Percentiles rank a stretch among this genome's conserved stretches.
These are phyloP conservation scores for Paracoccidioides brasiliensis DNA, from an alignment of 2,329 filamentous ascomycete genomes.

Conservation along the genomic window DNA sequence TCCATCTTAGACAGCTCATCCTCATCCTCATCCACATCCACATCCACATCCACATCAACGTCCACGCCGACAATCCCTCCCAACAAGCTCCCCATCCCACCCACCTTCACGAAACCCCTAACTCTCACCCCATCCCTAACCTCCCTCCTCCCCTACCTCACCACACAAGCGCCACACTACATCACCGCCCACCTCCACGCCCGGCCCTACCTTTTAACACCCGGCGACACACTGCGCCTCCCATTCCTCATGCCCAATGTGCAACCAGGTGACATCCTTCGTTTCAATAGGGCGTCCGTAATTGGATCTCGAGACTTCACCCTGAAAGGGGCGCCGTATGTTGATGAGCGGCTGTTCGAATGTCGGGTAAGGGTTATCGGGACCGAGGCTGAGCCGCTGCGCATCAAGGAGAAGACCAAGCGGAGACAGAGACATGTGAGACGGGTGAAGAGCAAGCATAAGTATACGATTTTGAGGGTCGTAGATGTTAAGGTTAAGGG, in stretches of 20 bases:
- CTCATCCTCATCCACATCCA: constrained; percentile 7
- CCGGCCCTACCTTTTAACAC: constrained; percentile 38
- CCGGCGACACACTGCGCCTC: constrained; percentile 61
- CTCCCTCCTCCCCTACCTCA: constrained; percentile 32
- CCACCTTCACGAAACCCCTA: constrained; percentile 26
- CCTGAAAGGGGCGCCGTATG: constrained; percentile 63
- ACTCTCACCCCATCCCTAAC: constrained; percentile 31
- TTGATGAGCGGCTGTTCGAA: constrained; percentile 73
- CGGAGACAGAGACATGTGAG: constrained; percentile 54
- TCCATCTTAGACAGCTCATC: background rate
- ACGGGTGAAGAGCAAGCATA: constrained; percentile 77
- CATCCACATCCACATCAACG: constrained; percentile 6
- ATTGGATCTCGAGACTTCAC: constrained; percentile 86
- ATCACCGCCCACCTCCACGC: constrained; percentile 36
- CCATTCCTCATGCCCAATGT: constrained; percentile 69
- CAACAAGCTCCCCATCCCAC: constrained; percentile 25
- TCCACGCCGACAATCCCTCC: constrained; percentile 9
- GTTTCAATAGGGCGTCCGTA: constrained; percentile 70
- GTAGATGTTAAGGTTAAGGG: constrained; percentile 61
- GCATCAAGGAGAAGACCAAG: constrained; percentile 71
- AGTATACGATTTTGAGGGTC: constrained; percentile 74
- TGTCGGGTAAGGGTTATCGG: constrained; percentile 78
- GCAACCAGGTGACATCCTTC: constrained; percentile 68
- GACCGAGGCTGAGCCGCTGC: constrained; percentile 65
- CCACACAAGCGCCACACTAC: constrained; percentile 34